phyloP scores from a whole-genome alignment of 805 yeast genomes.

The Metschnikowia orientalis region DNA sequence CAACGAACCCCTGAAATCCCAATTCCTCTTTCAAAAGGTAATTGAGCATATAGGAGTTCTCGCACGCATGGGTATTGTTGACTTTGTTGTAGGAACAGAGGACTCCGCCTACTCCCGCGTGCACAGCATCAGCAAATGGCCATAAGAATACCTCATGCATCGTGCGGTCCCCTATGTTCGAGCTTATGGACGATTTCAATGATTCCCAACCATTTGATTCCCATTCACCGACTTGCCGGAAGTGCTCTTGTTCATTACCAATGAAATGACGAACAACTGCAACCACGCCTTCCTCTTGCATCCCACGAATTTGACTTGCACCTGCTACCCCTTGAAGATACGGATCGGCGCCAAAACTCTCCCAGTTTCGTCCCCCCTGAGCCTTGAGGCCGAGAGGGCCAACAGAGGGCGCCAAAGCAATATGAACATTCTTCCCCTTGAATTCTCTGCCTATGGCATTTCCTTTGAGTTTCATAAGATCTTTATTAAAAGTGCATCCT shows the following conservation, averaged over 20 bases:
- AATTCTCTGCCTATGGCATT: conserved; percentile 55
- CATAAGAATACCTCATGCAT: conserved; percentile 60
- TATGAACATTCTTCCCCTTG: conserved; percentile 50
- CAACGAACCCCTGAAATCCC: conserved; percentile 66
- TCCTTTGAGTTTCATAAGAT: conserved; percentile 49
- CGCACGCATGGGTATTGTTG: conserved; percentile 56
- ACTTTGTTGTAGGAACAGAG: conserved; percentile 59
- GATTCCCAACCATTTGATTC: conserved; percentile 40
- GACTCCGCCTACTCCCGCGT: conserved; percentile 57
- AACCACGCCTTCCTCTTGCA: conserved; percentile 55
- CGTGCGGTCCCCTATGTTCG: conserved; percentile 56
- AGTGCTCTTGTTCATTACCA: conserved; percentile 62
- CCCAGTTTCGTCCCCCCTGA: conserved; percentile 64
- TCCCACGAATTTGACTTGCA: conserved; percentile 48
- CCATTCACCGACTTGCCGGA: conserved; percentile 52
- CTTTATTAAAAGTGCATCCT: conserved; percentile 54
- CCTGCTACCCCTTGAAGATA: conserved; percentile 55
- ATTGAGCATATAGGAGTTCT: conserved; percentile 53
- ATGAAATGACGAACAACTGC: conserved; percentile 55
- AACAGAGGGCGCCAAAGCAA: conserved; percentile 52
- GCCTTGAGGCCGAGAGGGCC: conserved; percentile 63
- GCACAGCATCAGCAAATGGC: conserved; percentile 63
- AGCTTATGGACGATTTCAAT: conserved; percentile 41
- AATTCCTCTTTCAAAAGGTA: conserved; percentile 54
- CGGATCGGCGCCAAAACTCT: conserved; percentile 60